These are phyloP conservation scores for Poteriospumella lacustris DNA, from an alignment of 108 stramenopile species.

Conservation along the genomic window DNA sequence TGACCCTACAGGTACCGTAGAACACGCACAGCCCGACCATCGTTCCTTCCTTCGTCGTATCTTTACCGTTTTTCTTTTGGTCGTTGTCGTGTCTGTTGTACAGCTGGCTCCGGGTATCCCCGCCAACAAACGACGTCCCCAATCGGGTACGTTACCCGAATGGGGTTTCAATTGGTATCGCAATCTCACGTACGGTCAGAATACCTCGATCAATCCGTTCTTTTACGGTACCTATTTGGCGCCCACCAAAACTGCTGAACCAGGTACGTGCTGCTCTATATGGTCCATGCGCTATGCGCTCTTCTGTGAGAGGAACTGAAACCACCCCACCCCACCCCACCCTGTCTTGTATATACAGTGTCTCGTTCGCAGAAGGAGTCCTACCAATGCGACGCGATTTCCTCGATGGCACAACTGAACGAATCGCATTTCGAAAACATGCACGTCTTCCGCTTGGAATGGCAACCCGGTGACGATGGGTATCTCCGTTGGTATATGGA, in stretches of 20 bases:
- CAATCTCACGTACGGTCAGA: conserved; percentile 5
- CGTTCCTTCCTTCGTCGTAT: no score
- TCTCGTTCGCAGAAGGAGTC: conserved; percentile 14
- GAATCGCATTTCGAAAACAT: neutral
- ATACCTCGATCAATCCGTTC: conserved; percentile 27
- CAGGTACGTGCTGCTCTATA: neutral
- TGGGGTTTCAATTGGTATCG: conserved; percentile 27
- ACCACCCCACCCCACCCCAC: neutral
- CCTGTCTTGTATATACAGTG: neutral
- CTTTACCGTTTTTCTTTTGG: neutral
- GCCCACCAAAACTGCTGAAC: neutral
- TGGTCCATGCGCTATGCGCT: no score
- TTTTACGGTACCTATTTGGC: conserved; percentile 27
- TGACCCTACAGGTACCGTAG: conserved; percentile 19
- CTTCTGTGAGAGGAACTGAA: no score
- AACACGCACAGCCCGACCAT: no score
- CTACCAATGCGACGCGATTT: conserved; percentile 25
- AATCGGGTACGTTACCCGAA: conserved; percentile 23
- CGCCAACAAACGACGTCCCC: neutral
- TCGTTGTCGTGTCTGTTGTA: neutral
- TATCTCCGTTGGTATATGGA: neutral
- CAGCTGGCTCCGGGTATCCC: conserved; percentile 20
- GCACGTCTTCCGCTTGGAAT: conserved; percentile 25
- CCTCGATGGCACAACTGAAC: neutral
- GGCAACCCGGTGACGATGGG: conserved; percentile 5